Base-by-base conservation (phyloP, 2,329 filamentous ascomycete genomes). In the Tolypocladium capitatum region DNA sequence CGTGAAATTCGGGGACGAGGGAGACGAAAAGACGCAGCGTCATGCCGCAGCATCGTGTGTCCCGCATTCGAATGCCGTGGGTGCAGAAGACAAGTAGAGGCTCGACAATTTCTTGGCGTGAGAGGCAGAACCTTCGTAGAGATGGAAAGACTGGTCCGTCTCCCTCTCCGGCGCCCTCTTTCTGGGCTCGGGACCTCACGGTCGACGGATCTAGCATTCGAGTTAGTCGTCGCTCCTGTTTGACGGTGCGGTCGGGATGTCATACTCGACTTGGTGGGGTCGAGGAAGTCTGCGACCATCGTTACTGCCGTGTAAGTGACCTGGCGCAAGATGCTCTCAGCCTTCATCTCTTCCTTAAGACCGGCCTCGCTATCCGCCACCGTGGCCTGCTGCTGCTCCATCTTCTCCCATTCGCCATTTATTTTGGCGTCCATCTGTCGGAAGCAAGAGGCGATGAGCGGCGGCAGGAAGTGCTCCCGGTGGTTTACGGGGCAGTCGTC, bases 291-390 rank as follows among this genome's bases (percentile, higher is more conserved):
- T 8, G 88, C 87, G 52, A 96, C 84, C 75, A 97, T 88, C 56
- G 92, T 83, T 30, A 96, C 88, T 1, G 90, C 87, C 4, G 88
- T 88, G 64, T 94, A 92, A 0, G 91, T 96, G 45, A 97, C 75
- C 62, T 96, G 89, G 20, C 92, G 81, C 42, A 98, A 70, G 30
- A 98, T 94, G 60, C 91, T 97, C 64, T 98, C 92, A 7, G 87
- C 83, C 66, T 96, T 95, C 92, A 98, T 98, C 68, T 98, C 92
- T 55, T 96, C 89, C 1, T 86, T 86, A 46, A 98, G 69, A 50
- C 60, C 65, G n/a, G 86, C 86, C 48, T 90, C 87, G 20, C 83
- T 82, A 4, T 82, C 82, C 1, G 82, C 76, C 38, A 77, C 75
- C 13, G 80, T 69, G 20, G 69, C 70, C 55, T 84, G 76, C 52